Evolutionary conservation across 148 eudicot species (phyloP).

Genomic region (Vaccinium vitisidaea): DNA sequence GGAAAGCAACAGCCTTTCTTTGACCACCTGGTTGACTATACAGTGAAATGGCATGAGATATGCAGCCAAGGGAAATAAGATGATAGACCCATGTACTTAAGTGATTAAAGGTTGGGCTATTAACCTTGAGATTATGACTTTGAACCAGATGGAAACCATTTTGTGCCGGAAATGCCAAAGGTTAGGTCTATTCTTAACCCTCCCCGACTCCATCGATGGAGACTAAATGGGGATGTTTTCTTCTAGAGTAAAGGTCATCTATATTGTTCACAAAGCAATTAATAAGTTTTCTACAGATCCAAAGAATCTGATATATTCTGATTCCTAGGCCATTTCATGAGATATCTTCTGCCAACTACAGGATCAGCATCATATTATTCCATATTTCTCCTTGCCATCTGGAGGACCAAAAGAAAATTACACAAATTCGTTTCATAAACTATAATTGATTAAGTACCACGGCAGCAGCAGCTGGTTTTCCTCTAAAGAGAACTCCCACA

Average conservation of each 20-base stretch:
- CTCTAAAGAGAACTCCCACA: constrained; percentile 82
- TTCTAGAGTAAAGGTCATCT: background rate
- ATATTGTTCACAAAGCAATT: background rate
- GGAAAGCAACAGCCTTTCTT: too few species aligned
- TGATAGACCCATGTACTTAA: background rate
- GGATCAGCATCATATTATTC: background rate
- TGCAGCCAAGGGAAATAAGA: background rate
- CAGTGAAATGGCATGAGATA: background rate
- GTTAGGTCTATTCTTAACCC: background rate
- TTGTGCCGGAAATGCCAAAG: background rate
- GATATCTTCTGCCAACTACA: background rate
- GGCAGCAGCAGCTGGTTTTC: constrained; percentile 90
- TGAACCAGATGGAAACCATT: background rate
- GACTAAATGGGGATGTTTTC: background rate
- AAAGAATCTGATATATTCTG: background rate
- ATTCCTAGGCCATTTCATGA: background rate
- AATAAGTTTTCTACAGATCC: background rate
- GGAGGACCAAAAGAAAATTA: background rate
- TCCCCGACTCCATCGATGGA: background rate
- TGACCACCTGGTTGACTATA: background rate
- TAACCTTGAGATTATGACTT: background rate
- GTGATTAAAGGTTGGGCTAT: background rate
- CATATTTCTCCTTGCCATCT: constrained; percentile 9
- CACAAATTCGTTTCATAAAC: background rate
- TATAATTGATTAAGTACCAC: constrained; percentile 54